Conservation (phyloP, 1,284 basidiomycete genomes). For the Cryptococcus sp. region DNA sequence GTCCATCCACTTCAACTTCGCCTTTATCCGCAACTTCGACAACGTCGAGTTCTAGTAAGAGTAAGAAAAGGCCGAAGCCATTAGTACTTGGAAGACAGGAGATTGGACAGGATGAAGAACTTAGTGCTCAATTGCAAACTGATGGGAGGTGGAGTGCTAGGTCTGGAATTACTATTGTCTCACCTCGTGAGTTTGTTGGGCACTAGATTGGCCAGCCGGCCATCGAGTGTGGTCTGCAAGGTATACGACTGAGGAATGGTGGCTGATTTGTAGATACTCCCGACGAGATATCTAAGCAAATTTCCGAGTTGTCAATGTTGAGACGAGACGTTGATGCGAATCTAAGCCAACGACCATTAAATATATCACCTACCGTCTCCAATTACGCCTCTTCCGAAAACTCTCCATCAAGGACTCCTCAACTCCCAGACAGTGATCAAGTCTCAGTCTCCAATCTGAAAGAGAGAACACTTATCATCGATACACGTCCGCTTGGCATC, state of each 20-base stretch:
- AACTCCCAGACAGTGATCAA: neutral
- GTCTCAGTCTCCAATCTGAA: conserved; percentile 1
- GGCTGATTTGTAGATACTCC: neutral
- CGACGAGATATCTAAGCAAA: conserved; percentile 24
- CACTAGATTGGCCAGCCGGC: neutral
- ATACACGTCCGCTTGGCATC: conserved; percentile 65
- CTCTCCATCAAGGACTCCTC: conserved; percentile 12
- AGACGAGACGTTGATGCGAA: conserved; percentile 32
- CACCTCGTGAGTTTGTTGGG: neutral
- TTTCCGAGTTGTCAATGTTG: conserved; percentile 32
- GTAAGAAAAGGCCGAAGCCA: conserved; percentile 16
- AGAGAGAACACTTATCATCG: conserved; percentile 57
- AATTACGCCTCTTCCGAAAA: conserved; percentile 15
- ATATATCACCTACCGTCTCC: conserved; percentile 12
- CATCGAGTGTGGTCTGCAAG: neutral
- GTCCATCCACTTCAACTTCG: neutral
- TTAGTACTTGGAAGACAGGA: conserved; percentile 12
- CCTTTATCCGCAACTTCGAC: neutral
- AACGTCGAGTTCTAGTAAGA: conserved; percentile 1
- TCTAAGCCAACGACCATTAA: conserved; percentile 30
- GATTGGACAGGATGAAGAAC: conserved; percentile 19
- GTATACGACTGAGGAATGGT: neutral
- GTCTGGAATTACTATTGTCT: conserved; percentile 9
- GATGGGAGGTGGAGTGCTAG: conserved; percentile 1
- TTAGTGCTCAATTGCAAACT: conserved; percentile 11